Base-by-base conservation (phyloP, 768 basidiomycete genomes). In the Lyophyllum semitale region DNA sequence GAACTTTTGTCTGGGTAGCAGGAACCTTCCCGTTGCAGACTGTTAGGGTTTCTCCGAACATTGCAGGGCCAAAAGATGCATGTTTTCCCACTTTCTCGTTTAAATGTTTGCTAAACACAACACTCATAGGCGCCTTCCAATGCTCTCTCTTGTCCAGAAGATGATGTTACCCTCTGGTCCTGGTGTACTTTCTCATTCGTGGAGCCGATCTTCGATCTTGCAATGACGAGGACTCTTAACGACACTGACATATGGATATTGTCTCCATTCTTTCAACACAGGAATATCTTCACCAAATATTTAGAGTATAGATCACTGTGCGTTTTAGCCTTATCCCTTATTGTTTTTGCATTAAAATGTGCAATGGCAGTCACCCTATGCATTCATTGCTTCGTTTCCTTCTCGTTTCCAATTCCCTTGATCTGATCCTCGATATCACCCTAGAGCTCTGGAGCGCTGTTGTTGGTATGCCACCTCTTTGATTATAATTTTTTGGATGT, bases 141-240 rank as follows among this genome's bases (percentile, higher is more conserved):
- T 49, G 62, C 62, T 11, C 61, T 78, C 27, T 78, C 85, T 4
- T 82, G 80, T 64, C 87, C 88, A 8, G 87, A 89, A 67, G 87
- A 89, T 63, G 74, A 78, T 60, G 82, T 80, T 20, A 82, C 71
- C 32, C 69, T 89, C 13, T 88, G 85, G 84, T 73, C 78, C 17
- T 89, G 87, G 88, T 76, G 74, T 35, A 79, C 76, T 2, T 87
- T 87, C 62, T 80, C 82, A 1, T 89, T 86, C 61, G 76, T 88
- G 7, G 78, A 85, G 57, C 87, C 87, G 4, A 71, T 89, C 22
- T 77, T 88, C 57, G 63, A 73, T 46, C 66, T 86, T 18, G 82
- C 85, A 0, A 73, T 67, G 54, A 68, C 70, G 38, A 73, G 80
- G 50, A 86, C 84, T 6, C 66, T 81, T 22, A 70, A 79, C 29